phyloP scores from a whole-genome alignment of 192 early-diverging fungal species.

The Coemansia sp. region DNA sequence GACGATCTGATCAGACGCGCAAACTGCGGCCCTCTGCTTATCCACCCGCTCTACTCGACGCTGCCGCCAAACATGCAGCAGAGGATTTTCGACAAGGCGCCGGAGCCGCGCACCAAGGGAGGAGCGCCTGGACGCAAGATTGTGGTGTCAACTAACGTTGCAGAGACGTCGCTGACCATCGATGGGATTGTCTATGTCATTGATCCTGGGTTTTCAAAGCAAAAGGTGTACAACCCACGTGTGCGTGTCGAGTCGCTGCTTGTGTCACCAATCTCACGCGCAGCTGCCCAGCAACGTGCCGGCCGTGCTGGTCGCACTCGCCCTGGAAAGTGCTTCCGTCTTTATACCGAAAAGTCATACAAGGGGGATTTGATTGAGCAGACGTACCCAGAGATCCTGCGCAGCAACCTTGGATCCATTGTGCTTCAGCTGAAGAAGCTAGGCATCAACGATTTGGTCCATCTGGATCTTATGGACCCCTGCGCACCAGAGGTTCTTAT shows the following conservation, averaged over 20 bases:
- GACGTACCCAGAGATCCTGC: constrained; percentile 97
- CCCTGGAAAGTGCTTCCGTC: constrained; percentile 95
- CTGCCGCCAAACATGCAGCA: constrained; percentile 90
- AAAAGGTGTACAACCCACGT: constrained; percentile 98
- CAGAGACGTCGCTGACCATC: constrained; percentile 97
- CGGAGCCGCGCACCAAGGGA: constrained; percentile 70
- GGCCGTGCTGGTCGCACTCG: constrained; percentile 99
- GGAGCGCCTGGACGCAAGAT: constrained; percentile 94
- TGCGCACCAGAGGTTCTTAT: constrained; percentile 98
- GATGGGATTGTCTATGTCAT: constrained; percentile 99
- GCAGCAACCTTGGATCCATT: constrained; percentile 93
- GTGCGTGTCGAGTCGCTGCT: constrained; percentile 94
- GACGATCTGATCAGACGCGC: constrained; percentile 67
- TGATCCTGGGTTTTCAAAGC: constrained; percentile 98
- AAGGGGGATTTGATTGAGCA: constrained; percentile 92
- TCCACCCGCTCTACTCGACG: constrained; percentile 89
- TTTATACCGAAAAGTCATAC: constrained; percentile 98
- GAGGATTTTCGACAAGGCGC: constrained; percentile 90
- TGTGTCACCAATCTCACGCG: constrained; percentile 93
- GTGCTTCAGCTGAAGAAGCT: constrained; percentile 98
- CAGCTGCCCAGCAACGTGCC: constrained; percentile 94
- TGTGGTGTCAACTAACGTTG: constrained; percentile 96
- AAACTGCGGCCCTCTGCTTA: constrained; percentile 77
- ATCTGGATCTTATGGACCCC: constrained; percentile 99
- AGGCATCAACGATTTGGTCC: constrained; percentile 95